Evolutionary conservation across 129 eudicot species (phyloP).

Genomic region (Deinandra increscens): DNA sequence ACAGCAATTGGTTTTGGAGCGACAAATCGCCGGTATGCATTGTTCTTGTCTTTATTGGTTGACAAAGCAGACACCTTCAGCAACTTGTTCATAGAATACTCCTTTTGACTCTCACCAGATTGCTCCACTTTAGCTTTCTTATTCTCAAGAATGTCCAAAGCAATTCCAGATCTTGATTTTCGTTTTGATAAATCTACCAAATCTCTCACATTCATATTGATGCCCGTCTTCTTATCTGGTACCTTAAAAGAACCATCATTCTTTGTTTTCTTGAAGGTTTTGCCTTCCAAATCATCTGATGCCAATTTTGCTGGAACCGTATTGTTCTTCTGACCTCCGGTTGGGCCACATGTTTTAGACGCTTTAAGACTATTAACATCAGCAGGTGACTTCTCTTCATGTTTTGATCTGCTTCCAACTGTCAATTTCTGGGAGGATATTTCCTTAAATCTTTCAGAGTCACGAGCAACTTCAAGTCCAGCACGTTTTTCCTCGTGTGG

Average conservation of each 20-base stretch:
- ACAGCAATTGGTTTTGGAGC: slow-evolving; percentile 53
- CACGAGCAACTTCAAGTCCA: slow-evolving; percentile 29
- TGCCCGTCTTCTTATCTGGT: slow-evolving; percentile 26
- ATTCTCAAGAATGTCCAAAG: slow-evolving; percentile 11
- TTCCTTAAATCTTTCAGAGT: slow-evolving; percentile 28
- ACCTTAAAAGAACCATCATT: slow-evolving; percentile 28
- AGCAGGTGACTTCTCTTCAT: slow-evolving; percentile 21
- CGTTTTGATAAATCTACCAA: slow-evolving; percentile 16
- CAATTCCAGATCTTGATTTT: slow-evolving; percentile 28
- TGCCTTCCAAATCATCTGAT: slow-evolving; percentile 26
- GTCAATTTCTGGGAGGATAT: slow-evolving; percentile 38
- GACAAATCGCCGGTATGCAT: slow-evolving; percentile 34
- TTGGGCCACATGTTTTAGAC: slow-evolving; percentile 8
- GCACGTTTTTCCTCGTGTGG: slow-evolving; percentile 21
- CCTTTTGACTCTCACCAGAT: slow-evolving; percentile 32
- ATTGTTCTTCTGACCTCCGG: slow-evolving; percentile 11
- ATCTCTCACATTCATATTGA: slow-evolving; percentile 21
- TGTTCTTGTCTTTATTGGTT: slow-evolving; percentile 20
- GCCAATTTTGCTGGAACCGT: slow-evolving; percentile 17
- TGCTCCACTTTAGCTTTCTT: slow-evolving; percentile 20
- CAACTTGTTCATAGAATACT: slow-evolving; percentile 34
- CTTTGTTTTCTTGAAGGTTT: slow-evolving; percentile 36
- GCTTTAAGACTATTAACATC: slow-evolving; percentile 33
- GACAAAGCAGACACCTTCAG: slow-evolving; percentile 27
- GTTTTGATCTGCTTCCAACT: slow-evolving; percentile 12